Percentiles rank a stretch among this genome's conserved stretches.
Conservation (phyloP, 805 yeast genomes). For the Saturnispora kantuleensis region DNA sequence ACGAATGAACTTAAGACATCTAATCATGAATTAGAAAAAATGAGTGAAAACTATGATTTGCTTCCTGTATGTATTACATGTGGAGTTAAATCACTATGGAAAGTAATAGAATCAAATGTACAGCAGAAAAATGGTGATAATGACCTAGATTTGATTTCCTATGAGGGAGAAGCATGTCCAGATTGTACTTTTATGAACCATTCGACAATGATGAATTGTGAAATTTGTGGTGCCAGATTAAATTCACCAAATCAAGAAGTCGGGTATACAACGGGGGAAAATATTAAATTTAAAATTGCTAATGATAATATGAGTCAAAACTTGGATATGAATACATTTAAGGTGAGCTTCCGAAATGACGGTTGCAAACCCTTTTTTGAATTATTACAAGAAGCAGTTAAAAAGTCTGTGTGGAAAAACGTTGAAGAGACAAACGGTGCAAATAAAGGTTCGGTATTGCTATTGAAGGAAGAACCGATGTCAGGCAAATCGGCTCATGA, state of each 20-base stretch:
- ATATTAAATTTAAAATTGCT: background rate
- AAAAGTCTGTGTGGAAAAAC: conserved; percentile 39
- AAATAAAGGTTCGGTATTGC: conserved; percentile 30
- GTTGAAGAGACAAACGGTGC: conserved; percentile 17
- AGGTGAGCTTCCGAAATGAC: conserved; percentile 66
- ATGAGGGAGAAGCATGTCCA: conserved; percentile 35
- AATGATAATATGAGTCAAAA: conserved; percentile 10
- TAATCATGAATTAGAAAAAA: conserved; percentile 1
- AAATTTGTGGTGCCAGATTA: conserved; percentile 69
- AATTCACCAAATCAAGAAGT: conserved; percentile 13
- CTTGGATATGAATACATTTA: conserved; percentile 32
- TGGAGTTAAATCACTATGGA: conserved; percentile 42
- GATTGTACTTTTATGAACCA: conserved; percentile 66
- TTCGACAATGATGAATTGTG: conserved; percentile 68
- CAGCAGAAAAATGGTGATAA: background rate
- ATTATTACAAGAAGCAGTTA: conserved; percentile 36
- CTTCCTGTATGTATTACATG: conserved; percentile 49
- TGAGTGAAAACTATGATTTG: conserved; percentile 9
- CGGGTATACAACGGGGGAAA: background rate
- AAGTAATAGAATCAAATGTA: conserved; percentile 22
- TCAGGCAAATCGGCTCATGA: background rate
- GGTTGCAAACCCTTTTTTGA: conserved; percentile 50
- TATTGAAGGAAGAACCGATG: background rate
- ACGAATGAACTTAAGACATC: conserved; percentile 37
- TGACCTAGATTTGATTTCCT: conserved; percentile 15